These are phyloP conservation scores for Psilocybe subaeruginosa DNA, from an alignment of 768 basidiomycete genomes.

Conservation along the genomic window DNA sequence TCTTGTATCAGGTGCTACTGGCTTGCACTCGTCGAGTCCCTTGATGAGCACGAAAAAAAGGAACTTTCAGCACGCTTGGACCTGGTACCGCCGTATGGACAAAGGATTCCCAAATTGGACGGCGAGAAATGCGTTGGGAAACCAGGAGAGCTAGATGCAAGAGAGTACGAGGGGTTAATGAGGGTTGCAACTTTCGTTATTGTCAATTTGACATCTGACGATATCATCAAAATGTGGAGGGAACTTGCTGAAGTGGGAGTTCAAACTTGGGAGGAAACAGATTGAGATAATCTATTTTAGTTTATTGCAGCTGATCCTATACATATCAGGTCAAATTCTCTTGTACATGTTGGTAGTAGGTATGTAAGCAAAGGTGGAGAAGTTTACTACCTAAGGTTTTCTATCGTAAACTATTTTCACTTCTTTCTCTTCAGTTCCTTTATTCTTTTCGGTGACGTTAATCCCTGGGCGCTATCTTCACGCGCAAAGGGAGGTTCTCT, in stretches of 20 bases:
- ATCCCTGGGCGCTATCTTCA: constrained; percentile 41
- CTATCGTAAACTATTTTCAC: too few relatives aligned
- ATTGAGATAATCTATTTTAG: constrained; percentile 2
- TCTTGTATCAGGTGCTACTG: constrained; percentile 27
- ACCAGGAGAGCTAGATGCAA: constrained; percentile 21
- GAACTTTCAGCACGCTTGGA: constrained; percentile 23
- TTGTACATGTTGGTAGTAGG: too few relatives aligned
- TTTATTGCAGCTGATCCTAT: not conserved
- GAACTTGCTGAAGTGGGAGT: constrained; percentile 30
- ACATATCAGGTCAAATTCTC: too few relatives aligned
- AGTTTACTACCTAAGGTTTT: too few relatives aligned
- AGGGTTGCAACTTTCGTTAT: constrained; percentile 21
- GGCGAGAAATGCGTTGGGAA: constrained; percentile 23
- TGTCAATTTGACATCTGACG: constrained; percentile 20
- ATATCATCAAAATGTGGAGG: constrained; percentile 23
- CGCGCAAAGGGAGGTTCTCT: constrained; percentile 44
- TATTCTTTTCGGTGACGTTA: not conserved
- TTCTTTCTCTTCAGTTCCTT: too few relatives aligned
- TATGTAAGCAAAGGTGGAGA: too few relatives aligned
- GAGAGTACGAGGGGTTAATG: constrained; percentile 30
- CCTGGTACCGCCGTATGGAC: constrained; percentile 21
- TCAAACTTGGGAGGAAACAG: constrained; percentile 29
- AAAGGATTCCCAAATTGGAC: constrained; percentile 20
- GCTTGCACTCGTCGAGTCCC: constrained; percentile 21
- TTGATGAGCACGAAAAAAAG: constrained; percentile 17